phyloP scores from a whole-genome alignment of 805 yeast genomes.

The Candida boidinii region DNA sequence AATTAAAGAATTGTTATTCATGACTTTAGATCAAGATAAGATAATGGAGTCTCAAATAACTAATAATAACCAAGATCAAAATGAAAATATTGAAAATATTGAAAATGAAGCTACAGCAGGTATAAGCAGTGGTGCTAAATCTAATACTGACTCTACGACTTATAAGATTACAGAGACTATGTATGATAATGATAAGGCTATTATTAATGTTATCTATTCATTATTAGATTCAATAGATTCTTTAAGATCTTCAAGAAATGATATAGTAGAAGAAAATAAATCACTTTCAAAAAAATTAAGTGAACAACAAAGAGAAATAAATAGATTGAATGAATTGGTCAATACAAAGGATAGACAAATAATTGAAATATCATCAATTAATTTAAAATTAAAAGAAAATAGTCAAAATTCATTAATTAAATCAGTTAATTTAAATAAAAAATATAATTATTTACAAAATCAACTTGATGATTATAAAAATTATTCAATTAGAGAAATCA shows the following conservation, averaged over 20 bases:
- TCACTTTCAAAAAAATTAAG: slow-evolving; percentile 5
- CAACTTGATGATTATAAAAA: slow-evolving; percentile 9
- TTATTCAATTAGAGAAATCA: slow-evolving; percentile 11
- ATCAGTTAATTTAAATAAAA: slow-evolving; percentile 7
- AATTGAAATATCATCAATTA: slow-evolving; percentile 10
- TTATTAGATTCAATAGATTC: slow-evolving; percentile 17
- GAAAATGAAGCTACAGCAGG: slow-evolving; percentile 1
- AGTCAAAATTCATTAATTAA: slow-evolving; percentile 7
- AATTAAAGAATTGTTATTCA: no score
- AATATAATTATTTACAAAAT: slow-evolving; percentile 11
- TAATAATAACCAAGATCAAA: no score
- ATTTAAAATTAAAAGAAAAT: slow-evolving; percentile 9
- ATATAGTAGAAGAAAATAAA: slow-evolving; percentile 13
- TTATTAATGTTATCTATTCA: slow-evolving; percentile 18
- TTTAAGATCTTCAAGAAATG: no score
- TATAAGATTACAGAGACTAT: slow-evolving; percentile 1
- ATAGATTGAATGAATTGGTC: slow-evolving; percentile 3
- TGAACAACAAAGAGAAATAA: slow-evolving; percentile 10
- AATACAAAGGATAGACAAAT: slow-evolving; percentile 12
- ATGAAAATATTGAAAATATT: slow-evolving; percentile 5
- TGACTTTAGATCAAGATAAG: slow-evolving; percentile 10
- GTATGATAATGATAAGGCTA: slow-evolving; percentile 24
- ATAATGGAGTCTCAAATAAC: no score
- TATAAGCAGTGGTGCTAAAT: neutral
- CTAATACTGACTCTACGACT: neutral